These are phyloP conservation scores for Chaetomium sp. DNA, from an alignment of 2,329 filamentous ascomycete genomes.

Conservation along the genomic window DNA sequence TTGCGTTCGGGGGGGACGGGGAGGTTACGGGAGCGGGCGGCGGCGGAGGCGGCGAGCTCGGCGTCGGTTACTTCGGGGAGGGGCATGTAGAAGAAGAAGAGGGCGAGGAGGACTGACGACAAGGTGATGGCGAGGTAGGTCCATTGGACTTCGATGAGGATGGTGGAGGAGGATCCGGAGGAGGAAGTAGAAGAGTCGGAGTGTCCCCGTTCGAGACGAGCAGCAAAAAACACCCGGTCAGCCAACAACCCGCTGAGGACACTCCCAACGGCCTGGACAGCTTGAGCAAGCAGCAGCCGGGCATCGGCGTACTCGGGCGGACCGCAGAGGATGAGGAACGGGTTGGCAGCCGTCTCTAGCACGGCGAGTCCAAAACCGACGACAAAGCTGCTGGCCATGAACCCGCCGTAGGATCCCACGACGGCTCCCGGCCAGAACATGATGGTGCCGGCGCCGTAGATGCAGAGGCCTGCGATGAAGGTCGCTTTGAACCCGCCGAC, in stretches of 20 bases:
- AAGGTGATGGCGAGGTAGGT: slow-evolving; percentile 76
- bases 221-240: slow-evolving; percentile 64
- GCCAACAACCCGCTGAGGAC: slow-evolving; percentile 67
- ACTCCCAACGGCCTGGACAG: slow-evolving; percentile 67
- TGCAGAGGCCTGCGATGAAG: slow-evolving; percentile 68
- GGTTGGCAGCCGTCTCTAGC: slow-evolving; percentile 75
- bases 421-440: slow-evolving; percentile 82
- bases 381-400: slow-evolving; percentile 67
- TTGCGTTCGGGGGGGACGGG: slow-evolving; percentile 46
- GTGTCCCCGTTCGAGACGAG: slow-evolving; percentile 29
- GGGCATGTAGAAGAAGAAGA: slow-evolving; percentile 64
- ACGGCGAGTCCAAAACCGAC: slow-evolving; percentile 71
- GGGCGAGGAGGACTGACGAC: slow-evolving; percentile 63
- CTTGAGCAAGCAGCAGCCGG: slow-evolving; percentile 69
- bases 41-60: slow-evolving; percentile 45
- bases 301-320: slow-evolving; percentile 67
- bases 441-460: slow-evolving; percentile 71
- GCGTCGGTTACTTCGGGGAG: slow-evolving; percentile 54
- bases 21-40: slow-evolving; percentile 28
- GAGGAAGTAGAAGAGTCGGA: background rate
- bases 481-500: slow-evolving; percentile 69
- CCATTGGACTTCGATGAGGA: slow-evolving; percentile 72
- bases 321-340: slow-evolving; percentile 65
- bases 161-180: slow-evolving; percentile 28
- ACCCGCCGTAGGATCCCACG: slow-evolving; percentile 67